Evolutionary conservation across 1,284 basidiomycete species (phyloP), one percentile per base, ranked within the genome.

Genomic region (Ceratobasidium sp.): DNA sequence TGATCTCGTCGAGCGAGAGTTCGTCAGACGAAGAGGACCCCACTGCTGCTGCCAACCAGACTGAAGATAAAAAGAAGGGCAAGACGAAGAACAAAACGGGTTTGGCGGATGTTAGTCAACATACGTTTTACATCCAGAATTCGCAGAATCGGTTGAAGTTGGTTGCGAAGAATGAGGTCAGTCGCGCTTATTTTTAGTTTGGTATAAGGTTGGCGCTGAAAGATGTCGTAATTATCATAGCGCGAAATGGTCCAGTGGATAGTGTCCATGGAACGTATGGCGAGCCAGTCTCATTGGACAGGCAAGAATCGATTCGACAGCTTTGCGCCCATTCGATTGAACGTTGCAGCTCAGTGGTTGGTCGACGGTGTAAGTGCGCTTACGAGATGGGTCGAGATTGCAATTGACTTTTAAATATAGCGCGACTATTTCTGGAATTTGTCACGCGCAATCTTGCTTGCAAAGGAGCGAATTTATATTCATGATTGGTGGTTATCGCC

Each of bases 181-280:
- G 84, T 83, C 17, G n/a, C 78, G 3, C 76, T 28, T 1, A 26
- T 50, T 52, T 40, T n/a, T 5, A n/a, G n/a, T n/a, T 28, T 26
- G 44, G 20, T 7, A 38, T 61, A 40, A 1, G 3, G 57, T 26
- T 23, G 10, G 4, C 42, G 15, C 2, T 65, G 40, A 1, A 44
- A 23, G 28, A 15, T 28, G 26, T 48, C 59, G n/a, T 57, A 59
- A 79, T 3, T 80, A 20, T 23, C 56, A 28, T 79, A 96, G 93
- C 91, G 97, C 40, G 95, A 98, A 88, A 98, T 99, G 96, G 88
- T 96, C 80, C 97, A 99, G 84, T 99, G 97, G 91, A 96, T 99
- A 78, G 94, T 96, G 5, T 94, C 94, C 0, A 88, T 99, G 81
- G 95, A 99, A 83, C 92, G 92, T 79, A 92, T 94, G 73, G 92